Base-by-base conservation (phyloP, 1,139 yeast genomes). In the Hyphopichia fennica region DNA sequence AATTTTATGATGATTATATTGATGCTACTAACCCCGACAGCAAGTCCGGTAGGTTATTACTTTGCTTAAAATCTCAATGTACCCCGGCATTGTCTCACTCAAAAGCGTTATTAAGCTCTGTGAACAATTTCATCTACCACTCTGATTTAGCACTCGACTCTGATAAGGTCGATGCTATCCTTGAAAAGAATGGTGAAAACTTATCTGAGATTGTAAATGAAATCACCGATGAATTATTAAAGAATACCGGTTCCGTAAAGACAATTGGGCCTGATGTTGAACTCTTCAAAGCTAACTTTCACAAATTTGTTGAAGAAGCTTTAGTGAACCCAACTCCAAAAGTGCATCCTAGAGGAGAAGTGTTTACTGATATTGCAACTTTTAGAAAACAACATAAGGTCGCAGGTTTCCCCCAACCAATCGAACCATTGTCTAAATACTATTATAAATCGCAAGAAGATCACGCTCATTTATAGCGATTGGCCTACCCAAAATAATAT, bases 41-140 rank as follows among this genome's bases (percentile, higher is more conserved):
- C 6, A 58, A 70, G 25, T 57, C 81, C 1, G 69, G 82, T 2
- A 79, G 72, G 51, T 56, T 88, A 27, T 72, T 84, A 16, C 75
- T 89, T 17, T 89, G 88, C 54, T 73, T 91, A 58, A 77, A 82
- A 53, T 82, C 95, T 0, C 86, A 81, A 46, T 62, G 60, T 3
- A 62, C 63, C 4, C 72, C 75, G 4, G 53, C 45, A 22, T 52
- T 58, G 3, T 40, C 60, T 2, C 42, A 51, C 3, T 41, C 46
- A 34, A 68, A 67, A 45, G 56, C 57, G 37, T 44, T 63, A 11
- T 60, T 62, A 20, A 46, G 61, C 17, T 57, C 72, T 2, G 46
- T 67, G 19, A 50, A 51, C 43, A 68, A 68, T 47, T 64, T 46
- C 41, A 44, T 63, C 15, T 61, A 57, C 44, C 52, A 53, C 30